Percentiles rank a stretch among this genome's conserved stretches.
Evolutionary conservation across 805 yeast genomes (phyloP).

Genomic region (Diddensiella santjacobensis): DNA sequence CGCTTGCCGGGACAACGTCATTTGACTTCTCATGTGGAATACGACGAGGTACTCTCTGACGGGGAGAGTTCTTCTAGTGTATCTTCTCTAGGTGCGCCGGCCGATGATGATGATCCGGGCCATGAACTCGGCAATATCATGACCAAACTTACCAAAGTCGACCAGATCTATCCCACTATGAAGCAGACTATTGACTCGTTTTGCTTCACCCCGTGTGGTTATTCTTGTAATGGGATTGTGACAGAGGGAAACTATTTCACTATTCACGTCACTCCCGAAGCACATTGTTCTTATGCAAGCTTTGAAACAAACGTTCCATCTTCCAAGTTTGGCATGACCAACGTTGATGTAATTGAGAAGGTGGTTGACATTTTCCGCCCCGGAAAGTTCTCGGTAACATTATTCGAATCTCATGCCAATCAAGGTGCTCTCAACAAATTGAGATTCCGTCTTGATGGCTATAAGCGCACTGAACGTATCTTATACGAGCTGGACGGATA

Average conservation of each 20-base stretch:
- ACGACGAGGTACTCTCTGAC: background rate
- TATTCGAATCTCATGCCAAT: conserved; percentile 39
- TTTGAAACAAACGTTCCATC: conserved; percentile 84
- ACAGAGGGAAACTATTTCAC: conserved; percentile 67
- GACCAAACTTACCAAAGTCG: conserved; percentile 59
- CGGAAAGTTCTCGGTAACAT: conserved; percentile 62
- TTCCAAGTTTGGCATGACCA: conserved; percentile 36
- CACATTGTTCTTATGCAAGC: conserved; percentile 93
- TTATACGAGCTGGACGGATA: conserved; percentile 73
- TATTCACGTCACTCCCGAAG: conserved; percentile 90
- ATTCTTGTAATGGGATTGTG: conserved; percentile 78
- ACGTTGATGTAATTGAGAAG: conserved; percentile 53
- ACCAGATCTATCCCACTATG: conserved; percentile 47
- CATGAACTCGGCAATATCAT: conserved; percentile 72
- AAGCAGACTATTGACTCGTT: conserved; percentile 66
- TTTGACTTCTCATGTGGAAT: background rate
- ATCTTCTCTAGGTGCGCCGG: conserved; percentile 29
- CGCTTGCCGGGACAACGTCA: conserved; percentile 34
- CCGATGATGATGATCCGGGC: conserved; percentile 65
- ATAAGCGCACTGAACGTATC: conserved; percentile 61
- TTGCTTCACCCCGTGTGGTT: conserved; percentile 92
- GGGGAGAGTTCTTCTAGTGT: conserved; percentile 31
- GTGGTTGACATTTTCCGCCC: conserved; percentile 71
- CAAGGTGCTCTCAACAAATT: conserved; percentile 9
- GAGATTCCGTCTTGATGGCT: conserved; percentile 41